Base-by-base conservation (phyloP, 495 filamentous ascomycete genomes). In the Lichina pygmaea region DNA sequence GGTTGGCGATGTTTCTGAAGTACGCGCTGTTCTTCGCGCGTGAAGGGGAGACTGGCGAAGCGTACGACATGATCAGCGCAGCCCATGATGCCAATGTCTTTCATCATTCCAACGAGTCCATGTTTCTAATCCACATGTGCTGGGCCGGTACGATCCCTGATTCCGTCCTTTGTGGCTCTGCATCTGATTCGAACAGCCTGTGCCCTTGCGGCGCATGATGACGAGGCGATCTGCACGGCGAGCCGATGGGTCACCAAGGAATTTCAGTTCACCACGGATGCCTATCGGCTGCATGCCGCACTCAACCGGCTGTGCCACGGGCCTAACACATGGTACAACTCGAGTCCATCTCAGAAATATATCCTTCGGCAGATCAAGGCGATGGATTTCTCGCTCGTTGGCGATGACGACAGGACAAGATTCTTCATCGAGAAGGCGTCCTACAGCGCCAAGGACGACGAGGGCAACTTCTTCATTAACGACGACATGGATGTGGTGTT, bases 1-100 rank as follows among this genome's bases (percentile, higher is more conserved):
- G 89, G 89, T 69, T 93, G 5, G 78, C 91, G 46, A 68, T 92
- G n/a, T 91, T 95, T 55, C 68, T 85, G 41, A 73, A 85, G 52
- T 91, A 89, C 55, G 78, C 82, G 9, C 65, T 93, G 34, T 60
- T 70, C 12, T 68, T 82, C 3, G 77, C 85, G 15, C 68, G 71
- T 40, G 58, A 60, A 38, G 63, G 61, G 13, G 62, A 75, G 6
- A 61, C 60, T 40, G 65, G 71, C 24, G 75, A 78, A 44, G 73
- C 82, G 34, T 95, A 93, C 53, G 72, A 77, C 30, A 67, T 76
- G 6, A 74, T 91, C 48, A 69, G 78, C 38, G 69, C 75, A 11
- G 80, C 78, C 15, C 67, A 74, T 31, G 70, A 82, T 55, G 73
- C 81, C 10, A 78, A 75, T 49, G 70, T 93, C 42, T 97, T 83